Evolutionary conservation across 2,329 filamentous ascomycete species (phyloP).

Genomic region (Fusarium proliferatum): DNA sequence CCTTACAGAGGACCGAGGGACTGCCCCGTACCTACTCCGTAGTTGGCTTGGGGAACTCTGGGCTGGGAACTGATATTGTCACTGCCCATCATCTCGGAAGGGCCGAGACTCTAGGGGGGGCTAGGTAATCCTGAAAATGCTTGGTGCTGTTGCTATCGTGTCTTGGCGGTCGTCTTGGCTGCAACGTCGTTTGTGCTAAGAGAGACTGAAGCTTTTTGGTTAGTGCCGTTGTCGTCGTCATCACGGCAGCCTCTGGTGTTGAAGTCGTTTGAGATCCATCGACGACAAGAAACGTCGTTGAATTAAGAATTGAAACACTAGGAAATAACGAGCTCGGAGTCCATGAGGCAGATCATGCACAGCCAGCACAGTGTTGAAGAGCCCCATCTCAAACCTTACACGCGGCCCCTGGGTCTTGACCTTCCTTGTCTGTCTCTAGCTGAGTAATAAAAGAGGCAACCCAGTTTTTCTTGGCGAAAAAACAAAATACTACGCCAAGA

Average conservation of each 20-base stretch:
- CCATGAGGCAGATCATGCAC: not conserved
- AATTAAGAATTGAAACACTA: slow-evolving; percentile 11
- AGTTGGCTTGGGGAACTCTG: not conserved
- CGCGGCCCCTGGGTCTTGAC: not conserved
- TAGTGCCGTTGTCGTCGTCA: slow-evolving; percentile 26
- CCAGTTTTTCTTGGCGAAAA: slow-evolving; percentile 9
- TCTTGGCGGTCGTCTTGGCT: slow-evolving; percentile 34
- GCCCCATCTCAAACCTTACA: not conserved
- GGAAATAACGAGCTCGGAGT: not conserved
- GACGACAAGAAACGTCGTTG: not conserved
- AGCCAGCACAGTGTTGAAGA: not conserved
- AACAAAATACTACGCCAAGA: slow-evolving; percentile 16
- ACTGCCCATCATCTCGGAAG: slow-evolving; percentile 28
- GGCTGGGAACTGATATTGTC: not conserved
- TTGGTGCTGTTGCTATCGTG: slow-evolving; percentile 23
- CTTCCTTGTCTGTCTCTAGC: not conserved
- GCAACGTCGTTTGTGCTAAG: slow-evolving; percentile 14
- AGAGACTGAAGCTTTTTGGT: slow-evolving; percentile 2
- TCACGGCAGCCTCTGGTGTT: not conserved
- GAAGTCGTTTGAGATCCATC: not conserved
- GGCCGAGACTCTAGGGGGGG: slow-evolving; percentile 18
- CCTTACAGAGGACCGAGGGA: slow-evolving; percentile 16
- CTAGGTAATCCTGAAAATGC: slow-evolving; percentile 2
- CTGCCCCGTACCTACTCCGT: not conserved
- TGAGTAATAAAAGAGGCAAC: slow-evolving; percentile 3